Evolutionary conservation across 176 grass and related monocot genomes (phyloP).

Genomic region (Pontederia paniculata): DNA sequence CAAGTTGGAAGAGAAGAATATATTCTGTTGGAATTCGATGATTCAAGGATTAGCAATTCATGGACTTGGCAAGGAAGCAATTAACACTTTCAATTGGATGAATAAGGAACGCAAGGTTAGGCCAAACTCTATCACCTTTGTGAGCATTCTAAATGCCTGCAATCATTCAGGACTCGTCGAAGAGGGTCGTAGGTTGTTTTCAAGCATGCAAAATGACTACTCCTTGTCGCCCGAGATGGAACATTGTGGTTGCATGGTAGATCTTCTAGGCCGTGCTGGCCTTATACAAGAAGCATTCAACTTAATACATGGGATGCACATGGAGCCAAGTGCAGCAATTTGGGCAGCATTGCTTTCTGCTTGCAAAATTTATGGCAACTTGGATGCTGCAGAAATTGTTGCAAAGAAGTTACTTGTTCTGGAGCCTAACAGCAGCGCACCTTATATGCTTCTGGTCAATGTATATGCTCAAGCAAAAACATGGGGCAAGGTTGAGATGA

Average conservation of each 20-base stretch:
- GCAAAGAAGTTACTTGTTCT: conserved; percentile 12
- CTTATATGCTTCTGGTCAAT: too few species aligned
- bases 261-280: background rate
- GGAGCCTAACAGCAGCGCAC: too few species aligned
- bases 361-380: conserved; percentile 9
- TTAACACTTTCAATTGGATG: conserved; percentile 17
- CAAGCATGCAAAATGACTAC: conserved; percentile 10
- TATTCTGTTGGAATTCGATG: conserved; percentile 25
- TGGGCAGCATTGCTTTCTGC: background rate
- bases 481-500: too few species aligned
- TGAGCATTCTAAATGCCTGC: conserved; percentile 17
- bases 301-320: too few species aligned
- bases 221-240: conserved; percentile 8
- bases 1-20: conserved; percentile 22
- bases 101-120: background rate
- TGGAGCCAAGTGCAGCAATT: too few species aligned
- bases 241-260: background rate
- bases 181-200: conserved; percentile 11
- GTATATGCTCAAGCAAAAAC: too few species aligned
- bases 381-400: conserved; percentile 2
- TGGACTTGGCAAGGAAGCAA: background rate
- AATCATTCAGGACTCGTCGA: conserved; percentile 11
- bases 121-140: conserved; percentile 17
- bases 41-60: conserved; percentile 18
- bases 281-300: too few species aligned